These are phyloP conservation scores for Russula griseocarnosa DNA, from an alignment of 768 basidiomycete genomes.

Conservation along the genomic window DNA sequence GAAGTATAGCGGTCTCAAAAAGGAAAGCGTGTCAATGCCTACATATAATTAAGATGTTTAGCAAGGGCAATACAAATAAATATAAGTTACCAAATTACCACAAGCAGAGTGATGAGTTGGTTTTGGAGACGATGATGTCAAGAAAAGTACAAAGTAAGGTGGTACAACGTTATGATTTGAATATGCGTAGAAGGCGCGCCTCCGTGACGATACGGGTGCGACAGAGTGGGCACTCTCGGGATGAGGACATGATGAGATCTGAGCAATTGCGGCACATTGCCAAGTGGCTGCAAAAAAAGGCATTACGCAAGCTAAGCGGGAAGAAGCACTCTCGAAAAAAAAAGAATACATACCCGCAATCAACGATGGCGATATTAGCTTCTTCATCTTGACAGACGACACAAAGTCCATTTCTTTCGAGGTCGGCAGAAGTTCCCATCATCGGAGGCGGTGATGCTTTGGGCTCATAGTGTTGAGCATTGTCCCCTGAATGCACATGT, in stretches of 20 bases:
- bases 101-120: neutral
- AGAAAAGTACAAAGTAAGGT: neutral
- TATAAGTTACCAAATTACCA: neutral
- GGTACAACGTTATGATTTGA: slow-evolving; percentile 40
- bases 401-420: slow-evolving; percentile 75
- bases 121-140: neutral
- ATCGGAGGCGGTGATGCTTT: slow-evolving; percentile 32
- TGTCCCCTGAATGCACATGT: neutral
- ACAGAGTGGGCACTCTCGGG: slow-evolving; percentile 87
- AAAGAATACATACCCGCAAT: slow-evolving; percentile 74
- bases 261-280: slow-evolving; percentile 76
- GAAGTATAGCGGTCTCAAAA: neutral
- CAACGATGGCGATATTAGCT: slow-evolving; percentile 88
- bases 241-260: slow-evolving; percentile 71
- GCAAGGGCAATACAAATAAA: neutral
- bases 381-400: slow-evolving; percentile 94
- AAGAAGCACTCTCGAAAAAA: neutral
- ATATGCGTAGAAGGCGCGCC: slow-evolving; percentile 74
- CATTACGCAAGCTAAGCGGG: neutral
- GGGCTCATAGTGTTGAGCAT: slow-evolving; percentile 22
- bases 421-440: slow-evolving; percentile 31
- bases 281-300: slow-evolving; percentile 53
- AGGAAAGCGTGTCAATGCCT: neutral
- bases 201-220: slow-evolving; percentile 85
- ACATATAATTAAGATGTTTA: slow-evolving; percentile 15